A percentile compares a stretch with the other conserved stretches of the same genome.
phyloP scores from a whole-genome alignment of 78 protist genomes.

The Mastigamoeba balamuthi region DNA sequence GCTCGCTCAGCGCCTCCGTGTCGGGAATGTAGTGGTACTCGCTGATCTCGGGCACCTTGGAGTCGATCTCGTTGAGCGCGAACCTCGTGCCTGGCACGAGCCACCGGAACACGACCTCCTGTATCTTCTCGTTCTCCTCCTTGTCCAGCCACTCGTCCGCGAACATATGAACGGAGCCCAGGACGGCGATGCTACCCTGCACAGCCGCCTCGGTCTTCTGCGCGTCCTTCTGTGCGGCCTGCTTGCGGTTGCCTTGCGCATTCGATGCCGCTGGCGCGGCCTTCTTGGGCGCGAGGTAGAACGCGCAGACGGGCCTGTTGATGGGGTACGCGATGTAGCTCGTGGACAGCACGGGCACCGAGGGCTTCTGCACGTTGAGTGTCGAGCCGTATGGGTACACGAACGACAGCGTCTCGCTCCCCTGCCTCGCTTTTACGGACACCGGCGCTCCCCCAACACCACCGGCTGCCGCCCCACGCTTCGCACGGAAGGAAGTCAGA shows the following conservation, averaged over 20 bases:
- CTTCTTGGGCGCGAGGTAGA: not conserved
- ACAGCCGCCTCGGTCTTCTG: too few species aligned
- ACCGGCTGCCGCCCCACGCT: not conserved
- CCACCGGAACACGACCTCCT: constrained; percentile 17
- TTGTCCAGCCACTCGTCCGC: constrained; percentile 38
- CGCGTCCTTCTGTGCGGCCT: too few species aligned
- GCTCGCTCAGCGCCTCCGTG: constrained; percentile 35
- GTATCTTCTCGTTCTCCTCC: constrained; percentile 49
- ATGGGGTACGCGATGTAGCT: constrained; percentile 58
- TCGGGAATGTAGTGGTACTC: constrained; percentile 55
- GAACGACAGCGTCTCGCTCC: constrained; percentile 3
- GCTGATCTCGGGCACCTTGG: constrained; percentile 27
- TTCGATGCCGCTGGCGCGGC: too few species aligned
- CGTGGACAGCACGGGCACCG: constrained; percentile 60
- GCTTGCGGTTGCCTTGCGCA: not conserved
- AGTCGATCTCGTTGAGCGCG: constrained; percentile 23
- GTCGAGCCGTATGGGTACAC: constrained; percentile 69
- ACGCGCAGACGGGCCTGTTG: constrained; percentile 45
- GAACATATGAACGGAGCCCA: constrained; percentile 40
- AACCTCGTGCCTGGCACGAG: not conserved
- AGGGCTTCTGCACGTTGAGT: constrained; percentile 66
- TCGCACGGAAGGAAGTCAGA: not conserved
- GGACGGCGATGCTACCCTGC: constrained; percentile 31
- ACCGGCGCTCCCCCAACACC: not conserved
- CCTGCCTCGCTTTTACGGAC: not conserved